These are phyloP conservation scores for Hypsizygus ulmarius DNA, from an alignment of 1,284 basidiomycete genomes.

Conservation along the genomic window DNA sequence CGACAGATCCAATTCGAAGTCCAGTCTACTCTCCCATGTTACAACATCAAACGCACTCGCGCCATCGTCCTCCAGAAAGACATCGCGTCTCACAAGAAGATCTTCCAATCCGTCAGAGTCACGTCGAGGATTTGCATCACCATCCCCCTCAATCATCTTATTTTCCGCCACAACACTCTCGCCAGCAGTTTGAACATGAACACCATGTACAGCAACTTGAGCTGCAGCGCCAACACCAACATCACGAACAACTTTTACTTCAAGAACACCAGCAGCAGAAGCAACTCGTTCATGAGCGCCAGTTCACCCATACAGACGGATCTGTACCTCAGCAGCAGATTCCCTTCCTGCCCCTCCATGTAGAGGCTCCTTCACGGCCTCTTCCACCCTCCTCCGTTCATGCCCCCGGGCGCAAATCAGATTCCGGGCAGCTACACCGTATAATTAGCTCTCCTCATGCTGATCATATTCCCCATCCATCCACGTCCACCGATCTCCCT, in stretches of 20 bases:
- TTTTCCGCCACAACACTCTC: constrained; percentile 12
- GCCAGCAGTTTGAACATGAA: constrained; percentile 14
- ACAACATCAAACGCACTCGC: constrained; percentile 11
- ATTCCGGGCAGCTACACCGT: constrained; percentile 15
- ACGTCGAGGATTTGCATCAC: constrained; percentile 13
- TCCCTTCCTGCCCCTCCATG: constrained; percentile 18
- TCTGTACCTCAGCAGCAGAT: constrained; percentile 8
- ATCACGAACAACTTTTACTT: constrained; percentile 22
- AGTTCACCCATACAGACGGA: constrained; percentile 14
- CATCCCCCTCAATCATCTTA: constrained; percentile 11
- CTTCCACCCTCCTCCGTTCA: constrained; percentile 2
- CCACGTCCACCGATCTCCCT: constrained; percentile 6
- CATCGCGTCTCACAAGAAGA: constrained; percentile 11
- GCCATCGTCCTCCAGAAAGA: constrained; percentile 11
- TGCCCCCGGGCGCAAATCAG: constrained; percentile 16
- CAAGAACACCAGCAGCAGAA: constrained; percentile 25
- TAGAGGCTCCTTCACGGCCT: constrained; percentile 13
- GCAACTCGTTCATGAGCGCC: constrained; percentile 18
- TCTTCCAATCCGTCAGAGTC: constrained; percentile 5
- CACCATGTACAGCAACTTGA: constrained; percentile 16
- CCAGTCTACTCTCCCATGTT: constrained; percentile 10
- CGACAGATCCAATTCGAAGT: constrained; percentile 7
- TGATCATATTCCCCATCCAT: background rate
- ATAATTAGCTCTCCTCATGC: constrained; percentile 3
- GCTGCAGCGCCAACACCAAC: constrained; percentile 18